Evolutionary conservation across 768 basidiomycete species (phyloP), one percentile per base, ranked within the genome.

Genomic region (Russula compacta): DNA sequence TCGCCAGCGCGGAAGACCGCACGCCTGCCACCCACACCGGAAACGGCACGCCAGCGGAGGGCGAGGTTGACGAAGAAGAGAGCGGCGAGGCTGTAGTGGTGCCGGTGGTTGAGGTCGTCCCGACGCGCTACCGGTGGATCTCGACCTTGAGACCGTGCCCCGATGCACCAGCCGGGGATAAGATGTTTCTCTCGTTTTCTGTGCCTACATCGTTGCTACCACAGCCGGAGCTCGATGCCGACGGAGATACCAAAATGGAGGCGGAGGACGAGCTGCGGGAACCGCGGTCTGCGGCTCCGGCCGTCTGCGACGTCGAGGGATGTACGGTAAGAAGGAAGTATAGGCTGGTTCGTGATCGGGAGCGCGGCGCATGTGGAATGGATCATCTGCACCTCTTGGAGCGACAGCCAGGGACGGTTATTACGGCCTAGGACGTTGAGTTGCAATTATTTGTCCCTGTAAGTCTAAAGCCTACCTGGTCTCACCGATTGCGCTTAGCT

Each of bases 121-220:
- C 89, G 2, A 81, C 78, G 4, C 84, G 82, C 82, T 88, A 83
- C 66, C 79, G 87, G 33, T 91, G 87, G 87, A 72, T 87, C 1
- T 88, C 86, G 4, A 83, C 81, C 2, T 73, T 79, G 21, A 78
- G 77, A 47, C 42, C 67, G 7, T 53, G 47, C 2, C 36, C 58
- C 2, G 48, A 57, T 8, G 36, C 59, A 14, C 19, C 58, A 1
- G 61, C 46, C 2, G 57, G 60, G 9, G 63, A 55, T 15, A 58
- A 63, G 9, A 78, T 85, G 79, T 68, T 63, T 32, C 70, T 86
- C 49, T 76, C 79, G 5, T 82, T 87, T 66, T 81, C 81, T 0
- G 77, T 86, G 1, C 85, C 85, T 6, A 56, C 70, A 0, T 66
- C 69, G n/a, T 68, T 65, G 6, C 59, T 78, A 17, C 66, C 70